A percentile compares a stretch with the other conserved stretches of the same genome.
These are phyloP conservation scores for Lentinula raphanica DNA, from an alignment of 768 basidiomycete genomes.

Conservation along the genomic window DNA sequence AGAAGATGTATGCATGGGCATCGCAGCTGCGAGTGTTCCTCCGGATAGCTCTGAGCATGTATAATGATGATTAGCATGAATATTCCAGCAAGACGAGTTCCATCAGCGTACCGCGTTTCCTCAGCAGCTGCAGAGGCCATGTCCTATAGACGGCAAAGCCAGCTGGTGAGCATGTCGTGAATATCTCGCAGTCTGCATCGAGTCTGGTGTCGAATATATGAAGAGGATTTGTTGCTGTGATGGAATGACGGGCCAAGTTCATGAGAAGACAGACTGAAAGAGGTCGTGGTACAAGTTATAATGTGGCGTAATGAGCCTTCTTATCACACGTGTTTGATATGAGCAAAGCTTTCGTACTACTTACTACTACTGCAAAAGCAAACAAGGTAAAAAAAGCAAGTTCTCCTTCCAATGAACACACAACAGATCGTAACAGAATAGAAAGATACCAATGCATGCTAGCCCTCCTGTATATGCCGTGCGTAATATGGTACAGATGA, in stretches of 20 bases:
- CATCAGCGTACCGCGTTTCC: slow-evolving; percentile 64
- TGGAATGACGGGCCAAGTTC: slow-evolving; percentile 84
- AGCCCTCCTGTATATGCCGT: slow-evolving; percentile 2
- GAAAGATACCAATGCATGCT: slow-evolving; percentile 1
- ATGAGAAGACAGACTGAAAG: slow-evolving; percentile 34
- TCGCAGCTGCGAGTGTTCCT: slow-evolving; percentile 70
- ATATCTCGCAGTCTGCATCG: slow-evolving; percentile 75
- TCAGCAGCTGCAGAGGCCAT: slow-evolving; percentile 69
- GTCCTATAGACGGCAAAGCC: slow-evolving; percentile 82
- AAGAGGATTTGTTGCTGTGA: slow-evolving; percentile 69
- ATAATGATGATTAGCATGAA: background rate
- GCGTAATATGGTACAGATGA: slow-evolving; percentile 3
- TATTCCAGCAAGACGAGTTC: slow-evolving; percentile 11
- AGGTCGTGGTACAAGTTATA: background rate
- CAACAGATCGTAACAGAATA: background rate
- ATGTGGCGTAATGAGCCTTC: background rate
- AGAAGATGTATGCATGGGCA: slow-evolving; percentile 78
- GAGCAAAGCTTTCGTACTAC: no score
- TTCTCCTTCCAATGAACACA: background rate
- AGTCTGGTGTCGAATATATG: slow-evolving; percentile 75
- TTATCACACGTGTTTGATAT: background rate
- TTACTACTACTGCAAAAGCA: no score
- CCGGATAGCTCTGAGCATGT: slow-evolving; percentile 60
- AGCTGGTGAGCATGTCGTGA: slow-evolving; percentile 71
- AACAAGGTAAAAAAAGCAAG: background rate